Base-by-base conservation (phyloP, 2,329 filamentous ascomycete species). In the Westerdykella ornata region DNA sequence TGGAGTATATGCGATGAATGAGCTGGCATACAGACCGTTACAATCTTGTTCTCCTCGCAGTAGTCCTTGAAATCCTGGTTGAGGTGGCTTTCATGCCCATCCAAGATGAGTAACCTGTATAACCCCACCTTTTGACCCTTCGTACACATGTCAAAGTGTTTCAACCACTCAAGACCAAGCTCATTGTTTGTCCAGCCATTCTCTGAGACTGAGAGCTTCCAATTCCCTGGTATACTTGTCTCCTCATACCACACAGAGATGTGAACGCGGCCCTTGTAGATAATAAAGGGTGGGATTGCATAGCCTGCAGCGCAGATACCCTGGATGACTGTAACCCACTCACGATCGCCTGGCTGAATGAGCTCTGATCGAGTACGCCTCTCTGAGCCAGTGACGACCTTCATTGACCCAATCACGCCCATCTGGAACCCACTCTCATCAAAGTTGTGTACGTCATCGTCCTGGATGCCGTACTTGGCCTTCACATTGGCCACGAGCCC, bases 1-100 rank as follows among this genome's bases (percentile, higher is more conserved):
- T n/a, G n/a, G n/a, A n/a, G n/a, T n/a, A n/a, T n/a, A n/a, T n/a
- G n/a, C n/a, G n/a, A n/a, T n/a, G n/a, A n/a, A n/a, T n/a, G n/a
- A n/a, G n/a, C n/a, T n/a, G n/a, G n/a, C n/a, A n/a, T 62, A 43
- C 38, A 67, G 36, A 65, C 46, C 31, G 55, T 57, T 36, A 66
- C 59, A 51, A 70, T 68, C 26, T 67, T 61, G 37, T 70, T 46
- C 16, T 57, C 40, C 32, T 42, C 53, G 42, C 47, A 70, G 44
- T 56, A 66, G 34, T 59, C 18, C 33, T 68, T 37, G 44, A 70
- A 69, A 41, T 63, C 43, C 17, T 46, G 45, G 8, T 49, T 60
- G 22, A 61, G 18, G 51, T 69, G 48, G 41, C 56, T 67, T 42
- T 49, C 41, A 53, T 70, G 47, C 22, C 61, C 52, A 52, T 70